Evolutionary conservation across 768 basidiomycete genomes (phyloP).

Genomic region (Podaxis mareebaensis): DNA sequence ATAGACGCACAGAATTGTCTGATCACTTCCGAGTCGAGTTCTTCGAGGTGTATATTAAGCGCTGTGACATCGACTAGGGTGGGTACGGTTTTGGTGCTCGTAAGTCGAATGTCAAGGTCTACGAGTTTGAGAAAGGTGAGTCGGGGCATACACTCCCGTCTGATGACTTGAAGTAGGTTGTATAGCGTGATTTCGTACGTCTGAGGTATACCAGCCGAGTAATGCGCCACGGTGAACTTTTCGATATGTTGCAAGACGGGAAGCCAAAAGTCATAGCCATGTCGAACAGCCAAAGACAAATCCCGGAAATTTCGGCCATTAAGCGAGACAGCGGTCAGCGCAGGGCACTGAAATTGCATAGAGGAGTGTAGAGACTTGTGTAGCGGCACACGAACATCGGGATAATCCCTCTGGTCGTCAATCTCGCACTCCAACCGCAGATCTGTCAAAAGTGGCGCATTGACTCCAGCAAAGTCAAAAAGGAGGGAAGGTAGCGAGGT

Average conservation of each 20-base stretch:
- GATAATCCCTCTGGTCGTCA: slow-evolving; percentile 18
- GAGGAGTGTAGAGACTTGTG: neutral
- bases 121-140: slow-evolving; percentile 20
- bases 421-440: slow-evolving; percentile 18
- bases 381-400: neutral
- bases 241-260: slow-evolving; percentile 15
- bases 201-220: slow-evolving; percentile 1
- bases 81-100: neutral
- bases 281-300: slow-evolving; percentile 4
- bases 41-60: slow-evolving; percentile 21
- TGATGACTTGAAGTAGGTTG: slow-evolving; percentile 13
- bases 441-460: slow-evolving; percentile 8
- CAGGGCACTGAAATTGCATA: slow-evolving; percentile 6
- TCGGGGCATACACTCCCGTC: slow-evolving; percentile 11
- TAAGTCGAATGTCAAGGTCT: slow-evolving; percentile 15
- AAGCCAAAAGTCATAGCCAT: slow-evolving; percentile 14
- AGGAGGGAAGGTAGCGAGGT: slow-evolving; percentile 22
- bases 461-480: slow-evolving; percentile 8
- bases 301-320: slow-evolving; percentile 23
- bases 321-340: slow-evolving; percentile 18
- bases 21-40: slow-evolving; percentile 16
- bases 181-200: slow-evolving; percentile 8
- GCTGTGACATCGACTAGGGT: slow-evolving; percentile 9
- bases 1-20: slow-evolving; percentile 14
- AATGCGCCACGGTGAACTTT: slow-evolving; percentile 18